A percentile compares a stretch with the other conserved stretches of the same genome.
These are phyloP conservation scores for Teratosphaeria gauchensis DNA, from an alignment of 2,329 filamentous ascomycete species.

Conservation along the genomic window DNA sequence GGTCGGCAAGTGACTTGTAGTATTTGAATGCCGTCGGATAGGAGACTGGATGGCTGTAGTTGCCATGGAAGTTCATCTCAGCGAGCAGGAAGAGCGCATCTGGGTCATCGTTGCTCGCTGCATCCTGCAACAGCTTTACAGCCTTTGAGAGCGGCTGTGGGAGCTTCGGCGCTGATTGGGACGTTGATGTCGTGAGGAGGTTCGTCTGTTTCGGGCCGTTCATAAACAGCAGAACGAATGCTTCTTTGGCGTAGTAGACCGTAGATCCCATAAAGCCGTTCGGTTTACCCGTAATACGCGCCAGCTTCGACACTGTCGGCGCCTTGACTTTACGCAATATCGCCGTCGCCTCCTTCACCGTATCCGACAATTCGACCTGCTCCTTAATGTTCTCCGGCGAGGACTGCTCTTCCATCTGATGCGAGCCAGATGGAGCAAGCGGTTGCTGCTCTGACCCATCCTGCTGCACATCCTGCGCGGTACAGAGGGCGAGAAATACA, in stretches of 20 bases:
- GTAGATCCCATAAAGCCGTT: slow-evolving; percentile 48
- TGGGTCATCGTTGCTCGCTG: slow-evolving; percentile 49
- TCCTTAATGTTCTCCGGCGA: not conserved
- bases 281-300: slow-evolving; percentile 37
- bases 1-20: slow-evolving; percentile 66
- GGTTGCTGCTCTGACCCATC: slow-evolving; percentile 4
- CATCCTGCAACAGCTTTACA: slow-evolving; percentile 49
- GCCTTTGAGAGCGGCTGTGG: slow-evolving; percentile 46
- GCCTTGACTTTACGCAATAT: slow-evolving; percentile 35
- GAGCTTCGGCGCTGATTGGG: slow-evolving; percentile 33
- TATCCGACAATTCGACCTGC: slow-evolving; percentile 4
- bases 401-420: slow-evolving; percentile 5
- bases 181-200: slow-evolving; percentile 27
- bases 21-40: slow-evolving; percentile 69
- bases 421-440: slow-evolving; percentile 4
- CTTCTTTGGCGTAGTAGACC: slow-evolving; percentile 52
- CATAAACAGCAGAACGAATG: slow-evolving; percentile 56
- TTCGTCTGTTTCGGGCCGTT: slow-evolving; percentile 46
- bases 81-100: slow-evolving; percentile 85
- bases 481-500: slow-evolving; percentile 10
- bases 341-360: slow-evolving; percentile 27
- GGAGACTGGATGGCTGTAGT: slow-evolving; percentile 77
- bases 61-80: slow-evolving; percentile 94
- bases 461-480: slow-evolving; percentile 6
- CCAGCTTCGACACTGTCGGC: slow-evolving; percentile 30